Conservation (phyloP, 768 basidiomycete genomes). For the Russula brevipes region DNA sequence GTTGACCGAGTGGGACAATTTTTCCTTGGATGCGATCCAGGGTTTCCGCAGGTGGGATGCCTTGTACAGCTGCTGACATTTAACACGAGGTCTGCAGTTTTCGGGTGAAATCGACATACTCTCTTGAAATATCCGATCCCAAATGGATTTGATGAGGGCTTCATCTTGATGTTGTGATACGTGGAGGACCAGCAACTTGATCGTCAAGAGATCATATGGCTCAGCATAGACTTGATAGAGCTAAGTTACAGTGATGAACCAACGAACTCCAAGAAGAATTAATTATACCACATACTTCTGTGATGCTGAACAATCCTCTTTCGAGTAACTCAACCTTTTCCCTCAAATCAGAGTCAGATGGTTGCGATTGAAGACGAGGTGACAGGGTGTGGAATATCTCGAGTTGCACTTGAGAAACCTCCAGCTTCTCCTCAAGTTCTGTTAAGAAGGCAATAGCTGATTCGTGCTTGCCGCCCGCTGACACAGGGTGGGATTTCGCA, state of each 20-base stretch:
- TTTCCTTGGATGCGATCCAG: constrained; percentile 61
- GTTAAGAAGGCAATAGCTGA: constrained; percentile 94
- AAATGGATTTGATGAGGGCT: constrained; percentile 73
- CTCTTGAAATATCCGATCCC: constrained; percentile 82
- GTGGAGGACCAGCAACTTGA: constrained; percentile 86
- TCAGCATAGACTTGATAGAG: constrained; percentile 85
- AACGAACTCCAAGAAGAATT: neutral
- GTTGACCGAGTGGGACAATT: constrained; percentile 68
- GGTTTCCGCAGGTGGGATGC: constrained; percentile 47
- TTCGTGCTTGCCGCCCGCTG: constrained; percentile 70
- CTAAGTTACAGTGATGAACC: constrained; percentile 38
- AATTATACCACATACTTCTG: constrained; percentile 58
- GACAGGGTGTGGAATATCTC: constrained; percentile 72
- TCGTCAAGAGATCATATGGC: constrained; percentile 74
- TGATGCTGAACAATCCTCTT: constrained; percentile 66
- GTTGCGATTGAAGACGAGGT: constrained; percentile 52
- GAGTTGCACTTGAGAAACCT: constrained; percentile 95
- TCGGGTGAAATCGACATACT: constrained; percentile 41
- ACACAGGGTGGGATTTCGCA: constrained; percentile 89
- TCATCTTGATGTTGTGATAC: constrained; percentile 92
- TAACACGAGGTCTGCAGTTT: neutral
- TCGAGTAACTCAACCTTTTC: constrained; percentile 57
- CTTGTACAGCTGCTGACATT: constrained; percentile 44
- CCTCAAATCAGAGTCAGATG: constrained; percentile 47
- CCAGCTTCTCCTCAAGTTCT: constrained; percentile 91